phyloP scores from a whole-genome alignment of 768 basidiomycete species.

The Leccinum rimulosum region DNA sequence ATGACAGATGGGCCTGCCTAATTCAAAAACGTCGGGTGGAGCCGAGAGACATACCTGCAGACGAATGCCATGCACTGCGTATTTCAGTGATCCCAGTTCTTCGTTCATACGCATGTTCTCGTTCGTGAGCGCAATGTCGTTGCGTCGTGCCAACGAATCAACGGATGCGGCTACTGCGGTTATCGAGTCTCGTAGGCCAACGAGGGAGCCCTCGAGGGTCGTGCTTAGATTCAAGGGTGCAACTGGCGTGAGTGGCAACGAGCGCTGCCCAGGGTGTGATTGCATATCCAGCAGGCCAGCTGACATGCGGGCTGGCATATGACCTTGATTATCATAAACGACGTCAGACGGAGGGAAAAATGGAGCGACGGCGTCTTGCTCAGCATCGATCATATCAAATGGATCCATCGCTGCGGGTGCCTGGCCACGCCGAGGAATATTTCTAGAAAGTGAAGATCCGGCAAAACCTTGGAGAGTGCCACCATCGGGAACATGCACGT shows the following conservation, averaged over 20 bases:
- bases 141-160: conserved; percentile 59
- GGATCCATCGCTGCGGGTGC: conserved; percentile 13
- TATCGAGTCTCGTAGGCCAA: conserved; percentile 57
- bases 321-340: conserved; percentile 19
- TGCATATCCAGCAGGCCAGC: conserved; percentile 21
- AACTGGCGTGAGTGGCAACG: conserved; percentile 37
- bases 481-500: conserved; percentile 12
- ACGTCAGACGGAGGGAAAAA: conserved; percentile 29
- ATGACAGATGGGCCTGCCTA: background rate
- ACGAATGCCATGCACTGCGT: conserved; percentile 68
- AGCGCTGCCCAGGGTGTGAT: conserved; percentile 22
- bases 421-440: conserved; percentile 12
- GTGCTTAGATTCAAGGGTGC: conserved; percentile 62
- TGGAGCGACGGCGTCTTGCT: conserved; percentile 24
- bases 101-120: conserved; percentile 72
- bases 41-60: conserved; percentile 59
- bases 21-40: conserved; percentile 6
- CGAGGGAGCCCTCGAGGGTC: conserved; percentile 62
- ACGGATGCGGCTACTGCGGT: conserved; percentile 57
- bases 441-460: conserved; percentile 21
- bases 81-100: conserved; percentile 67
- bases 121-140: conserved; percentile 65
- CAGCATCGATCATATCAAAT: conserved; percentile 20
- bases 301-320: conserved; percentile 15
- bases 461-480: conserved; percentile 7